Base-by-base conservation (phyloP, 768 basidiomycete species). In the Leucosporidium yakuticum region DNA sequence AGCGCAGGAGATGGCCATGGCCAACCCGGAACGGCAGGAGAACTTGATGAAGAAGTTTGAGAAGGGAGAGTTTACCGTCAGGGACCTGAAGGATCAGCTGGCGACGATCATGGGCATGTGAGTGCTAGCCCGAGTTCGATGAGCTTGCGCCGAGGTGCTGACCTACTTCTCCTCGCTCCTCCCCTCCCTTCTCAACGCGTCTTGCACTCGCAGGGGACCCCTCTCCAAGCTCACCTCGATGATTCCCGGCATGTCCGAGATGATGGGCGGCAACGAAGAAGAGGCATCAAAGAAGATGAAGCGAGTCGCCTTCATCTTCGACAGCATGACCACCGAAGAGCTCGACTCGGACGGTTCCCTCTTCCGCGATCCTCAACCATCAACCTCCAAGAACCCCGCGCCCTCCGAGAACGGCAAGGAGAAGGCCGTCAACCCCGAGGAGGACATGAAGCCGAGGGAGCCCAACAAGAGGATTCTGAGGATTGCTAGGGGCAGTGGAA, bases 71-170 rank as follows among this genome's bases (percentile, higher is more conserved):
- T 85, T 99, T 67, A 93, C 90, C 75, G 93, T 98, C 68, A 85
- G 92, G 53, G 96, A 98, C 78, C 94, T 96, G 92, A 85, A 91
- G 78, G 96, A 98, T 79, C 96, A 99, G 78, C 88, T 99, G 68
- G 87, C 88, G 70, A 97, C 91, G 73, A 88, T 99, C 70, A 97
- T 97, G 95, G 91, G 90, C 77, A 96, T 99, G 95, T 89, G 74
- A 74, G 86, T 81, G n/a, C 39, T 15, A 12, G 31, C 20, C 48
- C 23, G 27, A 60, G 51, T 44, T 56, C 27, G 71, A 54, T 53
- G 59, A n/a, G 4, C 21, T 31, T 27, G 69, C 50, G 7, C 48
- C 62, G 27, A 55, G 12, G 54, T 25, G 29, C 54, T 55, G 29
- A 55, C 54, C 17, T 8, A 20, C 29, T 48, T 62, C 60, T 60